Conservation (phyloP, 1,284 basidiomycete genomes). For the Cystobasidium slooffiae region DNA sequence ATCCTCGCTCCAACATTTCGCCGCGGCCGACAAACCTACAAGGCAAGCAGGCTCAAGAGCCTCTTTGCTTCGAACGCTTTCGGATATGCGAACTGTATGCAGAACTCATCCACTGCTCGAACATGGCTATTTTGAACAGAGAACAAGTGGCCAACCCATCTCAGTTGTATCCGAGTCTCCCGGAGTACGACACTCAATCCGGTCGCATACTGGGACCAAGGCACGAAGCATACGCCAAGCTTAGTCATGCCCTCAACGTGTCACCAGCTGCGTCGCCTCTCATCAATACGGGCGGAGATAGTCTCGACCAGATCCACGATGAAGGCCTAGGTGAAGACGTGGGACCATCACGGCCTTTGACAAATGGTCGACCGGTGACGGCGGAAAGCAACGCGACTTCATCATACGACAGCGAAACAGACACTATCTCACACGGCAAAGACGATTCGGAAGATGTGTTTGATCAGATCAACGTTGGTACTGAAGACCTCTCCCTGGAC, state of each 20-base stretch:
- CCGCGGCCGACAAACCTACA: conserved; percentile 59
- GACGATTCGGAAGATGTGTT: conserved; percentile 43
- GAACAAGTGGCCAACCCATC: conserved; percentile 60
- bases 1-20: conserved; percentile 68
- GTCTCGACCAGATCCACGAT: background rate
- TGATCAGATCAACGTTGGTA: conserved; percentile 23
- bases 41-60: conserved; percentile 55
- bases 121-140: conserved; percentile 95
- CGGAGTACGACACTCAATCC: conserved; percentile 24
- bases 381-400: conserved; percentile 36
- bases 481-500: conserved; percentile 38
- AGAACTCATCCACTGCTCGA: conserved; percentile 95
- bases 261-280: conserved; percentile 6
- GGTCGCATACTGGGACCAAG: conserved; percentile 33
- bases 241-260: conserved; percentile 27
- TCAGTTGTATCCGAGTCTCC: background rate
- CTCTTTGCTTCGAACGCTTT: conserved; percentile 92
- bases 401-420: conserved; percentile 29
- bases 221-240: conserved; percentile 18
- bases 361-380: conserved; percentile 25
- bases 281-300: background rate
- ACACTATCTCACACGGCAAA: conserved; percentile 17
- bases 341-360: background rate
- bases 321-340: conserved; percentile 26
- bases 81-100: conserved; percentile 98